phyloP scores from a whole-genome alignment of 1,284 basidiomycete genomes.

The Cystobasidium pallidum region DNA sequence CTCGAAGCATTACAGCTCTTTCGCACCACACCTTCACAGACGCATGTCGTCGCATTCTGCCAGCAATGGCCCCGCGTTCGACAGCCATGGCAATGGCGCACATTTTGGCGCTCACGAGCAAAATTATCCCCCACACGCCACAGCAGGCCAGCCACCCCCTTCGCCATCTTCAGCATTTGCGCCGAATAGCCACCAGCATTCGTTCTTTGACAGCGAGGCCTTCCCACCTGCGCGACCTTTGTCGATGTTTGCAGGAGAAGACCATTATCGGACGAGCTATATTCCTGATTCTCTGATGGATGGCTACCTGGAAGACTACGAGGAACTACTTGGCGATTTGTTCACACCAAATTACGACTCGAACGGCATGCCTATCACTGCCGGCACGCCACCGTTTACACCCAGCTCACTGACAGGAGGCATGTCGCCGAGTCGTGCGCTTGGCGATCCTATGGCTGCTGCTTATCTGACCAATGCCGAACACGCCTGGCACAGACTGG shows the following conservation, averaged over 20 bases:
- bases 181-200: constrained; percentile 44
- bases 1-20: constrained; percentile 54
- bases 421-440: constrained; percentile 6
- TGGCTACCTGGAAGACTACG: constrained; percentile 62
- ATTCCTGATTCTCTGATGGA: constrained; percentile 61
- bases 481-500: constrained; percentile 51
- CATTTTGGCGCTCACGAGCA: not conserved
- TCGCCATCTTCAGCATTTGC: constrained; percentile 51
- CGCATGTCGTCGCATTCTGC: constrained; percentile 45
- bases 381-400: constrained; percentile 6
- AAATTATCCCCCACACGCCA: constrained; percentile 17
- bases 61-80: not conserved
- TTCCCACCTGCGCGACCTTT: constrained; percentile 60
- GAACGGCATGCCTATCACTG: constrained; percentile 41
- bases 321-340: constrained; percentile 62
- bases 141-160: constrained; percentile 41
- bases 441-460: constrained; percentile 43
- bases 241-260: constrained; percentile 53
- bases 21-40: constrained; percentile 53
- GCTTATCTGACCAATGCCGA: constrained; percentile 42
- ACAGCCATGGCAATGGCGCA: not conserved
- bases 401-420: constrained; percentile 3
- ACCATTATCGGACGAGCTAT: constrained; percentile 55
- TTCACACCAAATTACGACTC: constrained; percentile 53
- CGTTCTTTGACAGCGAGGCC: constrained; percentile 59